Evolutionary conservation across 495 filamentous ascomycete genomes (phyloP), one percentile per base, ranked within the genome.

Genomic region (Aspergillus olivimuriae): DNA sequence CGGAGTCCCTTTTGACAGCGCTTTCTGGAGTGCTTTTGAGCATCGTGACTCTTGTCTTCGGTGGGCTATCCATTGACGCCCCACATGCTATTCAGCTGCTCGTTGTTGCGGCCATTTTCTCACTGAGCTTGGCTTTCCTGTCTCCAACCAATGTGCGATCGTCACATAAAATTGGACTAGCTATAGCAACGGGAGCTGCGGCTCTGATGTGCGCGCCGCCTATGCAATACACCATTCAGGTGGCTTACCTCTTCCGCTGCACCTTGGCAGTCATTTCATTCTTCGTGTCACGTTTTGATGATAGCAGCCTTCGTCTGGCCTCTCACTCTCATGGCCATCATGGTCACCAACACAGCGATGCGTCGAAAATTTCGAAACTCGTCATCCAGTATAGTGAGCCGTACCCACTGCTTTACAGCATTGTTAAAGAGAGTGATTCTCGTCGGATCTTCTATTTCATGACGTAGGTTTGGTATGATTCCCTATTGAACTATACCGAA

Each of bases 361-460:
- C 73, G 16, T 86, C 84, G 4, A 68, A 53, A 45, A 64, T 89
- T 37, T 86, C 85, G 15, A 77, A 70, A 11, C 72, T 83, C 32
- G 58, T 95, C 15, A 66, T 94, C 16, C 73, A 66, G 0, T 69
- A 73, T 26, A 81, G 80, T 14, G 73, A 84, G 41, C 70, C 69
- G 20, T 91, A 80, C 63, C 87, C 89, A 2, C 60, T 97, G 11
- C 47, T 95, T 11, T 81, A 94, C 45, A 82, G 87, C 44, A 89
- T 99, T 46, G 63, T 99, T 46, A 76, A 82, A 18, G 89, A 95
- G 51, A 91, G 89, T 52, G 91, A 99, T 61, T 97, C 94, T 6
- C 78, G 92, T 26, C 79, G 92, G 21, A 99, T 99, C 47, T 91
- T 94, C 54, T 99, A 97, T 67, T 98, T 98, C 45, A 95, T 94